Evolutionary conservation across 352 stramenopile genomes (phyloP).

Genomic region (Phytophthora crassamura): DNA sequence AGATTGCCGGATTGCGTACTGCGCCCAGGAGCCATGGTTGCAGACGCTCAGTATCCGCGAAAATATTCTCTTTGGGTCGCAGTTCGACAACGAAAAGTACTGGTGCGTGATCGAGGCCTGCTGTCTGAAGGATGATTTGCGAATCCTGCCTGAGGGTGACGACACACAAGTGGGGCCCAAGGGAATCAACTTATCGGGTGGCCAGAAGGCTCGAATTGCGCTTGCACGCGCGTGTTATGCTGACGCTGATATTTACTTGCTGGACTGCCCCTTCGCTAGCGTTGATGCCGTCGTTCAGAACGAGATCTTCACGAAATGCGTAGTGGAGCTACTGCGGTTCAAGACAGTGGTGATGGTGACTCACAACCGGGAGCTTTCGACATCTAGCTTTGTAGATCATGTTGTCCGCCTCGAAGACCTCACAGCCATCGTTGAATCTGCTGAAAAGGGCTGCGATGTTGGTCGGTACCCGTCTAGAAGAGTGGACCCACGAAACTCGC

Average conservation of each 20-base stretch:
- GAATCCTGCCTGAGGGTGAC: slow-evolving; percentile 63
- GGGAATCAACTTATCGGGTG: slow-evolving; percentile 62
- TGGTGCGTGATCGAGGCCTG: slow-evolving; percentile 71
- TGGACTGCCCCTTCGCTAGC: slow-evolving; percentile 61
- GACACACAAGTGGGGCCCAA: slow-evolving; percentile 53
- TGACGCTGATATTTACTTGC: slow-evolving; percentile 60
- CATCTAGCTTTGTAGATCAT: slow-evolving; percentile 52
- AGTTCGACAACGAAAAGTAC: slow-evolving; percentile 71
- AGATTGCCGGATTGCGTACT: slow-evolving; percentile 74
- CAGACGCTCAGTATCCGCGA: slow-evolving; percentile 96
- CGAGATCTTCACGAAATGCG: slow-evolving; percentile 65
- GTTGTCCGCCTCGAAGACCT: slow-evolving; percentile 43
- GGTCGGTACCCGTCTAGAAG: slow-evolving; percentile 27
- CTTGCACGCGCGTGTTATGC: slow-evolving; percentile 64
- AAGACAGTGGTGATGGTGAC: slow-evolving; percentile 65
- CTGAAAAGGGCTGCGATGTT: slow-evolving; percentile 31
- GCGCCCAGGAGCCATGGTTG: slow-evolving; percentile 94
- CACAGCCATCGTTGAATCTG: slow-evolving; percentile 34
- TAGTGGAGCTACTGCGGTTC: slow-evolving; percentile 52
- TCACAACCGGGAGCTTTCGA: slow-evolving; percentile 60
- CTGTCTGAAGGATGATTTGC: slow-evolving; percentile 52
- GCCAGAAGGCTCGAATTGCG: slow-evolving; percentile 62
- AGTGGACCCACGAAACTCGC: slow-evolving; percentile 38
- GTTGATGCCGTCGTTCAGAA: slow-evolving; percentile 69
- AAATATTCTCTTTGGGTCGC: slow-evolving; percentile 96